Percentiles rank a stretch among this genome's conserved stretches.
Conservation (phyloP, 2,329 filamentous ascomycete species). For the Talaromyces sp. region DNA sequence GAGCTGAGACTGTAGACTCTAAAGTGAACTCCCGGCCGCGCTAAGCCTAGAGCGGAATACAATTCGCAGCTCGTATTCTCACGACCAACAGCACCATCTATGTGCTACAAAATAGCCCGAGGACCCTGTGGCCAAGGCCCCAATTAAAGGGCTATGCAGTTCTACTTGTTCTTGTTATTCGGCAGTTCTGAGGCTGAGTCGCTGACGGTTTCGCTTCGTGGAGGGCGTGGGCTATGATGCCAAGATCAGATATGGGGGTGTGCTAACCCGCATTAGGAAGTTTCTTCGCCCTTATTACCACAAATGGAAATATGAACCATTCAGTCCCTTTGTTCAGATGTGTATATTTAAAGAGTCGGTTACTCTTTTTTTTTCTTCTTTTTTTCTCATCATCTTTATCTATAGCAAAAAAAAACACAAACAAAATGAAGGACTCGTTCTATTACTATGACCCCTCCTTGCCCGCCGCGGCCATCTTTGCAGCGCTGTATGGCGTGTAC, state of each 20-base stretch:
- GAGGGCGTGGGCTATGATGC: too few relatives aligned
- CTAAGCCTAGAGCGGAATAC: background rate
- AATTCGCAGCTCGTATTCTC: background rate
- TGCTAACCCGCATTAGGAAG: background rate
- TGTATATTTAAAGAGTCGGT: background rate
- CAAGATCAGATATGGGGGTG: background rate
- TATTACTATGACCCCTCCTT: constrained; percentile 22
- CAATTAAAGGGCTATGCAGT: background rate
- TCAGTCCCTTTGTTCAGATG: background rate
- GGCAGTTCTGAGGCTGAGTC: too few relatives aligned
- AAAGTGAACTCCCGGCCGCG: too few relatives aligned
- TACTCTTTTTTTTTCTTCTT: background rate
- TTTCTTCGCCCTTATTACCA: background rate
- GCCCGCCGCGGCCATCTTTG: constrained; percentile 22
- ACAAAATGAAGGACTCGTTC: background rate
- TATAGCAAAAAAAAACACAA: background rate
- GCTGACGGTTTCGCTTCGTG: too few relatives aligned
- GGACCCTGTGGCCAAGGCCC: too few relatives aligned
- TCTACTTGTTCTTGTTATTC: background rate
- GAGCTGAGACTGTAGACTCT: too few relatives aligned
- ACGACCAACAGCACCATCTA: too few relatives aligned
- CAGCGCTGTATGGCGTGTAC: constrained; percentile 20
- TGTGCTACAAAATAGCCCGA: too few relatives aligned
- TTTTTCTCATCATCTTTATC: background rate
- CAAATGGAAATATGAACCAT: background rate